Evolutionary conservation across 78 protist genomes (phyloP).

Genomic region (Bigelowiella natans): DNA sequence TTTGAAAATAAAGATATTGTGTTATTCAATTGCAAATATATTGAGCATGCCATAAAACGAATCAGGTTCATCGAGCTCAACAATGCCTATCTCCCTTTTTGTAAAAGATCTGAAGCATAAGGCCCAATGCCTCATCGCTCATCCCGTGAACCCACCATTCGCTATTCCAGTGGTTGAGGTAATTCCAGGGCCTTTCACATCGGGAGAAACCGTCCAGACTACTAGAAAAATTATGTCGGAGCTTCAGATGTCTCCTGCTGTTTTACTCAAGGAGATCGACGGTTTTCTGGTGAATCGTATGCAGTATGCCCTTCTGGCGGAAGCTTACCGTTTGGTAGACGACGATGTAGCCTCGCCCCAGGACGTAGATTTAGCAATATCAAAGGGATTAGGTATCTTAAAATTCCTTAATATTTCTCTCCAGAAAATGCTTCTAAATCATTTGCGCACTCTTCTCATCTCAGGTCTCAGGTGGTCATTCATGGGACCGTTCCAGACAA

Average conservation of each 20-base stretch:
- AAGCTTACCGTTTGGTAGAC: background rate
- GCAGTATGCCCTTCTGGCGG: slow-evolving; percentile 1
- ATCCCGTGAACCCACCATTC: slow-evolving; percentile 3
- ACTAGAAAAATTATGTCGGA: background rate
- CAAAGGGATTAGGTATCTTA: background rate
- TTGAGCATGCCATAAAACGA: no score
- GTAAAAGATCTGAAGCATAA: no score
- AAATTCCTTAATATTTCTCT: background rate
- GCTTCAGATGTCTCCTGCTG: background rate
- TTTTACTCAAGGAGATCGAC: background rate
- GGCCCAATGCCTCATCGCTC: no score
- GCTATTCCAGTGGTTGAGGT: slow-evolving; percentile 6
- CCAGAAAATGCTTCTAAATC: no score
- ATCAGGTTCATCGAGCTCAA: no score
- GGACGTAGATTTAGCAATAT: background rate
- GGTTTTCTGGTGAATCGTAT: slow-evolving; percentile 7
- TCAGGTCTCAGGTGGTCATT: no score
- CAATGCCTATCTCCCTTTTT: no score
- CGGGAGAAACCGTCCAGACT: background rate
- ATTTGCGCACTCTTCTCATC: no score
- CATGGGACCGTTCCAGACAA: slow-evolving; percentile 45
- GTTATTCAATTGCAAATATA: no score
- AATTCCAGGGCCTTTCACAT: background rate
- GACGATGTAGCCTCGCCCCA: background rate
- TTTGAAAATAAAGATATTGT: background rate